A percentile compares a stretch with the other conserved stretches of the same genome.
These are phyloP conservation scores for Trypanosoma mega DNA, from an alignment of 208 protist genomes.

Conservation along the genomic window DNA sequence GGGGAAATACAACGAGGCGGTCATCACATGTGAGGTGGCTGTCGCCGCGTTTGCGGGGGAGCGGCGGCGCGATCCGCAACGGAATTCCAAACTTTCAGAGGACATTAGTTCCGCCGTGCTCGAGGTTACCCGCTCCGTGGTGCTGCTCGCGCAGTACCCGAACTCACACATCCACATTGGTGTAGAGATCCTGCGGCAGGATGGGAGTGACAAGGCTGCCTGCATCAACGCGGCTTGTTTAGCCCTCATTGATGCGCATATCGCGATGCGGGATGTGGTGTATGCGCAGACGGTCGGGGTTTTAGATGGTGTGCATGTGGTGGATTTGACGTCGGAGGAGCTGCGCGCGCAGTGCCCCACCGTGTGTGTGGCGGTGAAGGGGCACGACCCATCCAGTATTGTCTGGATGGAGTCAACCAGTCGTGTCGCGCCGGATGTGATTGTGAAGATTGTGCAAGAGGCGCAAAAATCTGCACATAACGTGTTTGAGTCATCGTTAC, in stretches of 20 bases:
- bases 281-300: constrained; percentile 64
- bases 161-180: constrained; percentile 87
- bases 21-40: constrained; percentile 79
- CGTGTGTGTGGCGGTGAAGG: constrained; percentile 61
- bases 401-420: constrained; percentile 80
- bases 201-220: constrained; percentile 80
- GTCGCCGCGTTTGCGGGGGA: constrained; percentile 80
- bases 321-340: constrained; percentile 79
- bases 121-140: constrained; percentile 69
- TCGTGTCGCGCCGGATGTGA: constrained; percentile 52
- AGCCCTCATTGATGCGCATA: constrained; percentile 77
- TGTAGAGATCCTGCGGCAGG: constrained; percentile 75
- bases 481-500: constrained; percentile 45
- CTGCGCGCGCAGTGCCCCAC: constrained; percentile 71
- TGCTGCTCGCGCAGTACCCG: constrained; percentile 81
- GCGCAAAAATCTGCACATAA: constrained; percentile 45
- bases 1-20: constrained; percentile 55
- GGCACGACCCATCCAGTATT: constrained; percentile 62
- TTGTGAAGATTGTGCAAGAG: constrained; percentile 46
- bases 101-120: constrained; percentile 76
- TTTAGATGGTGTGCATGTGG: constrained; percentile 62
- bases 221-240: constrained; percentile 89
- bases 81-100: constrained; percentile 54
- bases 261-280: constrained; percentile 82
- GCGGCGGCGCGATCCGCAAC: constrained; percentile 56